Base-by-base conservation (phyloP, 805 yeast species). In the Hanseniaspora opuntiae region DNA sequence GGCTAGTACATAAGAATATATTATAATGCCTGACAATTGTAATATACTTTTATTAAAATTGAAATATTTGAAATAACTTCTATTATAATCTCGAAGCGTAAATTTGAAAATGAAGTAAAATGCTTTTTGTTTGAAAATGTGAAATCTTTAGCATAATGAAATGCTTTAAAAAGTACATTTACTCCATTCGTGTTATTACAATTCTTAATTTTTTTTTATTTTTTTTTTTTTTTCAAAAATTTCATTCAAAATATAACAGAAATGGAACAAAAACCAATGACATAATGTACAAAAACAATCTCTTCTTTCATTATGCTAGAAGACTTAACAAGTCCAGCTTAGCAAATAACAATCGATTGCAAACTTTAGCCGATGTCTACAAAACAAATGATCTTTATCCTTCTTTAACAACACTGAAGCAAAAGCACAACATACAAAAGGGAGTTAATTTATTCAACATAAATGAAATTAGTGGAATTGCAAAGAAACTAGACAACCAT, bases 311-410 rank as follows among this genome's bases (percentile, higher is more conserved):
- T 30, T 30, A 30, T 30, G 33, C 28, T 22, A 39, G 28, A 44
- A n/a, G 47, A 32, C 33, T 32, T 16, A 44, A 44, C 11, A 16
- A 22, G 8, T 28, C 17, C 16, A 25, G 33, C 12, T 24, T 30
- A 3, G 16, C 14, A 10, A 32, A 44, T 16, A 44, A 30, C 25
- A 22, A 42, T 19, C 24, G 47, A 36, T 8, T 42, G 4, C 25
- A 49, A 28, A 25, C 42, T 11, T n/a, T 49, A 10, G 41, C 47
- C 19, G 12, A 11, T 10, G n/a, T 19, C 14, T 33, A 48, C 35
- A 20, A 40, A 32, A 40, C 45, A 7, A 36, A 24, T 12, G 24
- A 41, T 41, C n/a, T 49, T 6, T 49, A 49, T 19, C 53, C 53
- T 14, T 49, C 53, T 0, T 24, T 49, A 24, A 35, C 53, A 41